phyloP scores from a whole-genome alignment of 345 rosid species.

The Hibiscus mutabilis region DNA sequence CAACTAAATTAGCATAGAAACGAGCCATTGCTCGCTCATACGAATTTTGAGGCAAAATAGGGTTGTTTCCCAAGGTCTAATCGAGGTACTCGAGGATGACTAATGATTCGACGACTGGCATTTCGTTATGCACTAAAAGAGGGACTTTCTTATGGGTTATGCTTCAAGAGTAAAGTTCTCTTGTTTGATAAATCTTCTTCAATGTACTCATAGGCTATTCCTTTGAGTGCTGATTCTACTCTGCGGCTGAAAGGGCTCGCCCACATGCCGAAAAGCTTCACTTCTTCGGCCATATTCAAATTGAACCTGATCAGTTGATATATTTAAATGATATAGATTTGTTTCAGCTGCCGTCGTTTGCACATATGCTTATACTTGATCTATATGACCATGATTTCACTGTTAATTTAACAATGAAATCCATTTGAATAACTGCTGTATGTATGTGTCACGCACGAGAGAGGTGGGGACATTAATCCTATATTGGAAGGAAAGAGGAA shows the following conservation, averaged over 20 bases:
- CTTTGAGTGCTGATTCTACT: slow-evolving; percentile 21
- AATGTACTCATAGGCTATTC: slow-evolving; percentile 12
- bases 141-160: slow-evolving; percentile 24
- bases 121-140: slow-evolving; percentile 15
- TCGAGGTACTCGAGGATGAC: too few relatives aligned
- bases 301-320: too few relatives aligned
- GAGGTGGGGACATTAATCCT: too few relatives aligned
- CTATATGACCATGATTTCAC: background rate
- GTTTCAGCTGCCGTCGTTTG: background rate
- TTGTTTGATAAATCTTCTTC: slow-evolving; percentile 21
- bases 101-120: slow-evolving; percentile 17
- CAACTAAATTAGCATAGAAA: slow-evolving; percentile 13
- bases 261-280: slow-evolving; percentile 23
- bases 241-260: slow-evolving; percentile 21
- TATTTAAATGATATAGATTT: too few relatives aligned
- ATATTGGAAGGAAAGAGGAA: too few relatives aligned
- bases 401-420: background rate
- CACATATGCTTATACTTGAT: background rate
- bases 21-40: slow-evolving; percentile 13
- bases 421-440: background rate
- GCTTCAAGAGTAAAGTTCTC: slow-evolving; percentile 17
- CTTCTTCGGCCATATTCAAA: slow-evolving; percentile 9
- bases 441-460: background rate
- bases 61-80: slow-evolving; percentile 15
- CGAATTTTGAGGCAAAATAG: slow-evolving; percentile 11